These are phyloP conservation scores for Trichoderma citrinoviride DNA, from an alignment of 2,329 filamentous ascomycete species.

Conservation along the genomic window DNA sequence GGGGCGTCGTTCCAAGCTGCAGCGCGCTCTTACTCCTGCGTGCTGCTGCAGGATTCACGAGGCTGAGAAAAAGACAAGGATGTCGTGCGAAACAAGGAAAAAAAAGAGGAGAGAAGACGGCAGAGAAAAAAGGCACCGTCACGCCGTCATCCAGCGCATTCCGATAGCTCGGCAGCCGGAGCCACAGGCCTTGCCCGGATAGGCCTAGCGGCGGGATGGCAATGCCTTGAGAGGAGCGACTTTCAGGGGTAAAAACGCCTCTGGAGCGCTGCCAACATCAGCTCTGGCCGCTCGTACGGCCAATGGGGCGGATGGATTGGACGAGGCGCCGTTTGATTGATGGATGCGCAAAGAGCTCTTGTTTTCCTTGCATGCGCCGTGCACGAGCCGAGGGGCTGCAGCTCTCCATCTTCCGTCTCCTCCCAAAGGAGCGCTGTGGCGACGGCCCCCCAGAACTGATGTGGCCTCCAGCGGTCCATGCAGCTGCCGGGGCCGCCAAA, in stretches of 20 bases:
- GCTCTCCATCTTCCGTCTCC: not conserved
- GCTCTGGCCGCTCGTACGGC: not conserved
- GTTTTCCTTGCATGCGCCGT: conserved; percentile 12
- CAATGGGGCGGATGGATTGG: not conserved
- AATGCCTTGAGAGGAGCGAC: not conserved
- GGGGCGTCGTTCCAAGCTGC: no score
- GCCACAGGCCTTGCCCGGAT: not conserved
- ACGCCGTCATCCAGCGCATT: not conserved
- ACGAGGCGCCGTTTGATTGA: not conserved
- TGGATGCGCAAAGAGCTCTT: not conserved
- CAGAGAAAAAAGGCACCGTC: not conserved
- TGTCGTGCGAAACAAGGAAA: not conserved
- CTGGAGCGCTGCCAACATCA: not conserved
- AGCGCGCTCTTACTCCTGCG: no score
- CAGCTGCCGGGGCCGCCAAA: not conserved
- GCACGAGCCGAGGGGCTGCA: conserved; percentile 13
- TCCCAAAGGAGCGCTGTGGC: not conserved
- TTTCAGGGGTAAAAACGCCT: conserved; percentile 21
- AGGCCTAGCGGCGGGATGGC: conserved; percentile 20
- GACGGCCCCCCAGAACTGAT: not conserved
- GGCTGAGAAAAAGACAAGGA: not conserved
- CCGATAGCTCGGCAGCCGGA: conserved; percentile 19
- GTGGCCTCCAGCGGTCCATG: no score
- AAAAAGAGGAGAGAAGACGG: no score
- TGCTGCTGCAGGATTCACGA: not conserved